A percentile compares a stretch with the other conserved stretches of the same genome.
phyloP scores from a whole-genome alignment of 129 eudicot genomes.

The Helichrysum umbraculigerum region DNA sequence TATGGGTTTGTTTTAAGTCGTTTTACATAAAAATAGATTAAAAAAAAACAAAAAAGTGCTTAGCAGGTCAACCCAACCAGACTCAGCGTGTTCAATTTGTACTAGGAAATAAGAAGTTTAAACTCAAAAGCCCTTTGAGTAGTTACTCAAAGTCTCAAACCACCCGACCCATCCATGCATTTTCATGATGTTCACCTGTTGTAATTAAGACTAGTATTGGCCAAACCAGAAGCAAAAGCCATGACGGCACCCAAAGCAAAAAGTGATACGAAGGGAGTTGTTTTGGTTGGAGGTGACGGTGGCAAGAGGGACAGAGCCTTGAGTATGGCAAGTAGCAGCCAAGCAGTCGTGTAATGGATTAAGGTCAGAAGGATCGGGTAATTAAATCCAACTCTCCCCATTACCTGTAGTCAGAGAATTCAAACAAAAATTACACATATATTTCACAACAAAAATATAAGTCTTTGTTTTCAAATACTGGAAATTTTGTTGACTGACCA shows the following conservation, averaged over 20 bases:
- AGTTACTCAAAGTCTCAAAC: neutral
- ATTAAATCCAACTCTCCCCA: slow-evolving; percentile 79
- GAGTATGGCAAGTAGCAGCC: slow-evolving; percentile 67
- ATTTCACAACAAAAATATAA: neutral
- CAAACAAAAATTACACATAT: neutral
- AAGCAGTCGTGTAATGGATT: slow-evolving; percentile 65
- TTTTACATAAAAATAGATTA: neutral
- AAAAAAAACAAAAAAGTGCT: neutral
- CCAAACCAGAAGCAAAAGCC: slow-evolving; percentile 91
- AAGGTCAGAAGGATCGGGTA: slow-evolving; percentile 70
- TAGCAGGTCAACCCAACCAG: neutral
- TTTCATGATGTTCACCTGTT: slow-evolving; percentile 52
- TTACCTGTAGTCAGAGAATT: slow-evolving; percentile 44
- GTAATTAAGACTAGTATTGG: slow-evolving; percentile 74
- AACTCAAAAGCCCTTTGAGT: neutral
- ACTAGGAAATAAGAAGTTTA: neutral
- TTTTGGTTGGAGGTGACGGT: slow-evolving; percentile 72
- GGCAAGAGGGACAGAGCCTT: slow-evolving; percentile 69
- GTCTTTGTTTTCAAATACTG: neutral
- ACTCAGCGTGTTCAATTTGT: neutral
- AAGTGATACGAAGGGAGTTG: slow-evolving; percentile 54
- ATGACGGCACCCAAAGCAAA: slow-evolving; percentile 71
- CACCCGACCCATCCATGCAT: neutral
- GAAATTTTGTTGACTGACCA: slow-evolving; percentile 38
- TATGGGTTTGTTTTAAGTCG: neutral